A percentile compares a stretch with the other conserved stretches of the same genome.
phyloP scores from a whole-genome alignment of 2,329 filamentous ascomycete genomes.

The Botrytis galanthina region DNA sequence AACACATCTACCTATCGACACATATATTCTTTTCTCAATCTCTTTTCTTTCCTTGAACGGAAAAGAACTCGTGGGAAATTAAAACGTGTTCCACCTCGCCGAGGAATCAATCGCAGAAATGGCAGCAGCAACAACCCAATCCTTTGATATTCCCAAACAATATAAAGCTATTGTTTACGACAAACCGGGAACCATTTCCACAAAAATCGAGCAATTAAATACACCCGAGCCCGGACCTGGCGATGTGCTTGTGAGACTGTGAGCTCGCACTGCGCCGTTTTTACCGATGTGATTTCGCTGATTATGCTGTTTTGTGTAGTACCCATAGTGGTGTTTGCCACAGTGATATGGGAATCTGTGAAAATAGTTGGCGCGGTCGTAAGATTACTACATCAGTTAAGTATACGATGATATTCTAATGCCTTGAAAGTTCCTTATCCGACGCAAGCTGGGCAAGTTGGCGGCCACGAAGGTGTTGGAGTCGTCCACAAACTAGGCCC shows the following conservation, averaged over 20 bases:
- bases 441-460: constrained; percentile 60
- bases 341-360: constrained; percentile 58
- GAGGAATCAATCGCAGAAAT: constrained; percentile 27
- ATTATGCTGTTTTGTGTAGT: constrained; percentile 34
- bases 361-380: constrained; percentile 41
- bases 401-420: constrained; percentile 40
- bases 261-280: constrained; percentile 27
- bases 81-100: not conserved
- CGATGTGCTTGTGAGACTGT: constrained; percentile 62
- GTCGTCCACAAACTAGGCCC: constrained; percentile 64
- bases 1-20: not conserved
- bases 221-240: constrained; percentile 62
- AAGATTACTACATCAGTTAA: constrained; percentile 22
- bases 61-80: not conserved
- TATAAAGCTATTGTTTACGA: constrained; percentile 65
- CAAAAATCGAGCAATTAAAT: constrained; percentile 61
- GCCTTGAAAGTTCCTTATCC: constrained; percentile 53
- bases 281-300: constrained; percentile 15
- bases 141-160: constrained; percentile 50
- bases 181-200: constrained; percentile 62
- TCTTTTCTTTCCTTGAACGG: not conserved
- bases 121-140: constrained; percentile 29
- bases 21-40: not conserved
- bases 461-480: constrained; percentile 68
- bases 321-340: constrained; percentile 66